Evolutionary conservation across 805 yeast species (phyloP).

Genomic region (Candida ovalis): DNA sequence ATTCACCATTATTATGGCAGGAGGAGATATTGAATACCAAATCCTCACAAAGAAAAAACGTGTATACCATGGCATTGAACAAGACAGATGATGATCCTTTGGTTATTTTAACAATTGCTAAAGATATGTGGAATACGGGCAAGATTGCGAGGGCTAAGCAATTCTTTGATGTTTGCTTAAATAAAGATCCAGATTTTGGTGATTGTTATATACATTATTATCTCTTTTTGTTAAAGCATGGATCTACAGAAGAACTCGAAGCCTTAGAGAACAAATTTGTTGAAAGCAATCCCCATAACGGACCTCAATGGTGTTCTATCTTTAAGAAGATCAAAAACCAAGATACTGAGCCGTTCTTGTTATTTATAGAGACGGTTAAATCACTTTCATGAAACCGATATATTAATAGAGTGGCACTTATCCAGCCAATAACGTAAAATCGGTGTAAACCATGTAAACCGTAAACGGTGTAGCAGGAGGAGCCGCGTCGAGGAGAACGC

Average conservation of each 20-base stretch:
- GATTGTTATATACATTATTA: constrained; percentile 74
- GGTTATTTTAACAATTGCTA: constrained; percentile 63
- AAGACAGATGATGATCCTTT: constrained; percentile 56
- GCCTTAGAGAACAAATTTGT: constrained; percentile 34
- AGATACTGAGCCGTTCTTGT: constrained; percentile 15
- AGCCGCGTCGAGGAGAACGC: too few relatives aligned
- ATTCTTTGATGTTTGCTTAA: constrained; percentile 67
- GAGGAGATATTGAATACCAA: constrained; percentile 50
- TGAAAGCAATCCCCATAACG: constrained; percentile 54
- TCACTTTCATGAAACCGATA: neutral
- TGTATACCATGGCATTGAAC: constrained; percentile 67
- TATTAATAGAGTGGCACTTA: too few relatives aligned
- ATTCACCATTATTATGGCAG: constrained; percentile 62
- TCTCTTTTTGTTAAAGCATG: constrained; percentile 39
- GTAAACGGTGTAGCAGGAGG: too few relatives aligned
- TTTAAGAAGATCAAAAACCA: constrained; percentile 42
- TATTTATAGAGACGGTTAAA: constrained; percentile 12
- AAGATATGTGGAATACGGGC: constrained; percentile 61
- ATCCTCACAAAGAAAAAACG: constrained; percentile 40
- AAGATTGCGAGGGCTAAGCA: constrained; percentile 58
- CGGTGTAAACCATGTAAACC: too few relatives aligned
- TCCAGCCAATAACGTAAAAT: too few relatives aligned
- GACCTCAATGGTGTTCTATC: constrained; percentile 54
- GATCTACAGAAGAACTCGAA: constrained; percentile 34
- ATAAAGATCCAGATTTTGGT: constrained; percentile 56